Base-by-base conservation (phyloP, 2,329 filamentous ascomycete genomes). In the Monosporascus sp. region DNA sequence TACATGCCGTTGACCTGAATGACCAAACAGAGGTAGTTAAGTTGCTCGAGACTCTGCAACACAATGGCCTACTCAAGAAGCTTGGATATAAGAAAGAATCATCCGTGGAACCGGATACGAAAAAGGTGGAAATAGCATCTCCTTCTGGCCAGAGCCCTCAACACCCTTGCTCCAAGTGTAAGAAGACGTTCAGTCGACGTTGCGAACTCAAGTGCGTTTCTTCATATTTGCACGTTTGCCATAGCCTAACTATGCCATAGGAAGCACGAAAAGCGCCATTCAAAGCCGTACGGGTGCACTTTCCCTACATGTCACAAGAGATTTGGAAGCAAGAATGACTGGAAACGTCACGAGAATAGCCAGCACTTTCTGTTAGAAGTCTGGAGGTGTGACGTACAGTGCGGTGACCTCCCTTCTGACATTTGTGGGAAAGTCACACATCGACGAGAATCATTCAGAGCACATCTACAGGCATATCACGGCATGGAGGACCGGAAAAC, bases 311-410 rank as follows among this genome's bases (percentile, higher is more conserved):
- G 92, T 63, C 68, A 71, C 48, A 91, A 90, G 64, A 75, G 67
- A 0, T 96, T 96, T 60, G 92, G 92, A n/a, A 92, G 88, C 68
- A 96, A 96, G 66, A 92, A 90, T 54, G 92, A 97, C 69, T 97
- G 84, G 92, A 96, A 95, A 66, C 83, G 92, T 1, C 92, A 97
- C 63, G 93, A 97, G 64, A 87, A 84, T 58, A 84, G 81, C 17
- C 88, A 93, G 63, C 91, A 96, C 66, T 83, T 81, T 55, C 82
- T 87, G 54, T 68, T 81, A 6, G 86, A 91, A 62, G 78, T 79
- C 47, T 96, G 88, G 84, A 82, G 81, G 31, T 96, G 91, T 65
- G 74, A 80, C 31, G 68, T 78, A 45, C 55, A 53, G 34, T 48
- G 50, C 25, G 61, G 68, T 39, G 60, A 58, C 5, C 41, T 50